Percentiles rank a stretch among this genome's conserved stretches.
Evolutionary conservation across 2,329 filamentous ascomycete species (phyloP).

Genomic region (Zasmidium citrigriseum): DNA sequence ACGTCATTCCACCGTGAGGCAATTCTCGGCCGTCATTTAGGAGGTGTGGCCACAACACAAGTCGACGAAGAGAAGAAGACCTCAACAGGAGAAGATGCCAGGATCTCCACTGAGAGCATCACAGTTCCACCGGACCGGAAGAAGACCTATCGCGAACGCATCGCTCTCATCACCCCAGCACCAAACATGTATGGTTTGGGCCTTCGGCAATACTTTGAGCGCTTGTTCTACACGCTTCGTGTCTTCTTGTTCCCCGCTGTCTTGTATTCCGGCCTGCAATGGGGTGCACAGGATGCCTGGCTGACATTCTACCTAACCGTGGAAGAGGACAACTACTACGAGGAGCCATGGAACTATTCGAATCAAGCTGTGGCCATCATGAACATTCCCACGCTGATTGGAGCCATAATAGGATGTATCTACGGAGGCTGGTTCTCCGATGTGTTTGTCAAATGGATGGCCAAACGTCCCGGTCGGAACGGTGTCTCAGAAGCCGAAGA

Average conservation of each 20-base stretch:
- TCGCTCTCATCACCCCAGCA: conserved; percentile 57
- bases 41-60: conserved; percentile 1
- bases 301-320: conserved; percentile 61
- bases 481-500: conserved; percentile 60
- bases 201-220: conserved; percentile 55
- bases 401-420: conserved; percentile 57
- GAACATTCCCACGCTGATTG: conserved; percentile 58
- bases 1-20: conserved; percentile 51
- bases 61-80: conserved; percentile 20
- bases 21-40: conserved; percentile 35
- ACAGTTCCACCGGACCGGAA: conserved; percentile 22
- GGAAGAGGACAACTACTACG: conserved; percentile 58
- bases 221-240: conserved; percentile 58
- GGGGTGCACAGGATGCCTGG: conserved; percentile 63
- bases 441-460: conserved; percentile 57
- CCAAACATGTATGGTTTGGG: conserved; percentile 56
- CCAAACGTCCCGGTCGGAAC: conserved; percentile 47
- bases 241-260: conserved; percentile 61
- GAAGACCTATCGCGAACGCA: conserved; percentile 58
- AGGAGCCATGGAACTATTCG: conserved; percentile 56
- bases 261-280: conserved; percentile 59
- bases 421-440: conserved; percentile 61
- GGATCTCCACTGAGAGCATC: conserved; percentile 6
- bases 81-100: conserved; percentile 5
- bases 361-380: conserved; percentile 58